phyloP scores from a whole-genome alignment of 768 basidiomycete species.

The Pulveroboletus sp. region DNA sequence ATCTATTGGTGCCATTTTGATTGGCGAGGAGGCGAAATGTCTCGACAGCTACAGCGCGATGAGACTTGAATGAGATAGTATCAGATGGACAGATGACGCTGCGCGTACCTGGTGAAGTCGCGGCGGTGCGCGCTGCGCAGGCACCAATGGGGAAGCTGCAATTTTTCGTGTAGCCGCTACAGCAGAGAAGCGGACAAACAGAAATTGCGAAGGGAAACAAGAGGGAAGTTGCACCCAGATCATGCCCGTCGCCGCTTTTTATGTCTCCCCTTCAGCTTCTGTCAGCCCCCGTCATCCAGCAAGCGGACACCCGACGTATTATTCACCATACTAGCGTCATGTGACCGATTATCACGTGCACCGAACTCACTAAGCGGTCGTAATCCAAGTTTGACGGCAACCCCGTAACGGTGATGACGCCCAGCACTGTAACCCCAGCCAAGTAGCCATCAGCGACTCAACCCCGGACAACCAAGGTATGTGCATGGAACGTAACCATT shows the following conservation, averaged over 20 bases:
- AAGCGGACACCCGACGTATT: neutral
- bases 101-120: slow-evolving; percentile 25
- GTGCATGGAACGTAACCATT: too few relatives aligned
- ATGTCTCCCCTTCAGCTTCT: slow-evolving; percentile 6
- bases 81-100: slow-evolving; percentile 3
- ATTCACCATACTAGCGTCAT: neutral
- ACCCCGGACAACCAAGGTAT: too few relatives aligned
- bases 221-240: neutral
- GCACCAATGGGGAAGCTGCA: neutral
- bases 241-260: slow-evolving; percentile 17
- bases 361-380: too few relatives aligned
- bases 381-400: too few relatives aligned
- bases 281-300: slow-evolving; percentile 10
- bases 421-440: too few relatives aligned
- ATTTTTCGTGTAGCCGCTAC: slow-evolving; percentile 13
- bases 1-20: slow-evolving; percentile 69
- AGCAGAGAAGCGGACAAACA: slow-evolving; percentile 6
- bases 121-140: slow-evolving; percentile 6
- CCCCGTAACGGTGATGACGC: too few relatives aligned
- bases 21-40: slow-evolving; percentile 36
- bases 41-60: slow-evolving; percentile 39
- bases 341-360: slow-evolving; percentile 16
- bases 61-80: neutral
- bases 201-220: slow-evolving; percentile 5
- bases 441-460: too few relatives aligned